These are phyloP conservation scores for Blepharisma stoltei DNA, from an alignment of 73 alveolate species.

Conservation along the genomic window DNA sequence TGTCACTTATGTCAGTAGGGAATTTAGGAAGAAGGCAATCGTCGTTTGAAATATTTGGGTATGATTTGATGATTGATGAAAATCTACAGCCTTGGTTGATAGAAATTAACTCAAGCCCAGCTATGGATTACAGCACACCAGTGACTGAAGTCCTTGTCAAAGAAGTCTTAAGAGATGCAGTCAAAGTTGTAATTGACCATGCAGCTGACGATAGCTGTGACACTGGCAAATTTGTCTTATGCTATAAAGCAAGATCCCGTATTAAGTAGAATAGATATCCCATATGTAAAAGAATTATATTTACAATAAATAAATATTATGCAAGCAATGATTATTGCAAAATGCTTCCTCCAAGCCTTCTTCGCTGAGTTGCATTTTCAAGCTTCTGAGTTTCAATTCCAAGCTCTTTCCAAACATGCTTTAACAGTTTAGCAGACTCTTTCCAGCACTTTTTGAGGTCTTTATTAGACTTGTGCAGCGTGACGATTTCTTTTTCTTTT, in stretches of 20 bases:
- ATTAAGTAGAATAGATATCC: background rate
- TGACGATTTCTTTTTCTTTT: slow-evolving; percentile 56
- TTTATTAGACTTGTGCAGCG: slow-evolving; percentile 38
- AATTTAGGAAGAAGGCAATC: slow-evolving; percentile 84
- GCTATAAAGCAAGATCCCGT: slow-evolving; percentile 41
- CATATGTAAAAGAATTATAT: too few relatives aligned
- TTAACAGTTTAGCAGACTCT: slow-evolving; percentile 14
- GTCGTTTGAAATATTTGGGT: slow-evolving; percentile 90
- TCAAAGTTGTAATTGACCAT: slow-evolving; percentile 52
- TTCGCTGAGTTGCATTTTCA: slow-evolving; percentile 1
- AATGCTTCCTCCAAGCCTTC: too few relatives aligned
- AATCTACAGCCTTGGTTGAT: slow-evolving; percentile 76
- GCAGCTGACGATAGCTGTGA: slow-evolving; percentile 66
- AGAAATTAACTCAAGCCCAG: slow-evolving; percentile 86
- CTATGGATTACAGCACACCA: slow-evolving; percentile 90
- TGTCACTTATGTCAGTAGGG: slow-evolving; percentile 80
- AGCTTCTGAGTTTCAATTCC: slow-evolving; percentile 27
- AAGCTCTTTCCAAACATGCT: slow-evolving; percentile 24
- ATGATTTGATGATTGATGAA: slow-evolving; percentile 95
- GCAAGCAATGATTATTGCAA: too few relatives aligned
- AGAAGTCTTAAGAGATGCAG: slow-evolving; percentile 54
- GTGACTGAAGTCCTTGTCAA: slow-evolving; percentile 56
- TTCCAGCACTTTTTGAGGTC: slow-evolving; percentile 60
- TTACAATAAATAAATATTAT: too few relatives aligned
- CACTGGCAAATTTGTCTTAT: slow-evolving; percentile 79